Evolutionary conservation across 192 early-diverging fungal species (phyloP), one percentile per base, ranked within the genome.

Genomic region (Geranomyces variabilis): DNA sequence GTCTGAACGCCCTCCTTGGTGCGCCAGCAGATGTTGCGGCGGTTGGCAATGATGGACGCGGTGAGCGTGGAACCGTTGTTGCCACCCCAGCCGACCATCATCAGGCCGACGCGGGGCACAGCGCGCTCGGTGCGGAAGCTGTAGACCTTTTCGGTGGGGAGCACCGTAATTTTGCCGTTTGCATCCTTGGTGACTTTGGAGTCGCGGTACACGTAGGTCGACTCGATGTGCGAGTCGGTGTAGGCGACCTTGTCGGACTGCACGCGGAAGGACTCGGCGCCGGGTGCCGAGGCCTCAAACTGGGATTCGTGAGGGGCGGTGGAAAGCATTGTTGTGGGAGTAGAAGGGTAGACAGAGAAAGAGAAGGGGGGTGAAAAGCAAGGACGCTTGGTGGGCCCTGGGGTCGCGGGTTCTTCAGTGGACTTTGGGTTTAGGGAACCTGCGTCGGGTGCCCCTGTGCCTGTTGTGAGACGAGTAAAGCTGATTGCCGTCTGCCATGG

Each of bases 1-100:
- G 77, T 65, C 83, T 99, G 93, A 49, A 90, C 80, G 71, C 97
- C 97, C 66, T 90, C 88, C 84, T 95, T 97, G 66, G 96, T 97
- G 80, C 85, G 87, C 96, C 95, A 99, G 65, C 85, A 84, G 66
- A 96, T 84, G 63, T 92, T 88, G 70, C 83, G 76, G 80, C 89
- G 91, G 90, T 99, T 96, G 71, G 97, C 96, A 62, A 96, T 83
- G 81, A 97, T 93, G 79, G 94, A 92, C 8, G 97, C 97, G 47
- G 96, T 97, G 67, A 99, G 76, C 64, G 96, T 99, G 63, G 94
- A 93, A 64, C 96, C 96, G 83, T 99, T 99, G 93, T 99, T 99
- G 75, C 97, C 97, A 75, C 95, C 97, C 94, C 94, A 96, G 33
- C 97, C 97, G 75, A 99, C 95, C 80, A 99, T 91, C 97, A 99